phyloP scores from a whole-genome alignment of 148 eudicot species.

The Chenopodium suecicum region DNA sequence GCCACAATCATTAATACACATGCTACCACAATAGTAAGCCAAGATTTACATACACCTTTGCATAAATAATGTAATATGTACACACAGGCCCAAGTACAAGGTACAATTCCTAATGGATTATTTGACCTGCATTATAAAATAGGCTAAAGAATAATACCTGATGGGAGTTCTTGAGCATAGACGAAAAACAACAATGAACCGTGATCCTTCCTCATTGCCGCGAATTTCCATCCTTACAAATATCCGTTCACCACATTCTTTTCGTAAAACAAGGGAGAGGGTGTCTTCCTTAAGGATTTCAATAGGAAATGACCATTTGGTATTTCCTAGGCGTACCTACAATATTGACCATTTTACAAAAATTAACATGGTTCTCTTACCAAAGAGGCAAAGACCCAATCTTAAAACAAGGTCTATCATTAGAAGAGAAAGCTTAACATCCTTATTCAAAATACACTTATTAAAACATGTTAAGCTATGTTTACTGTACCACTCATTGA shows the following conservation, averaged over 20 bases:
- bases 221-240: slow-evolving; percentile 74
- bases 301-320: slow-evolving; percentile 89
- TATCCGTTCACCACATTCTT: slow-evolving; percentile 48
- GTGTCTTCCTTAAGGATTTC: slow-evolving; percentile 86
- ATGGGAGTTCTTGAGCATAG: slow-evolving; percentile 75
- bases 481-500: background rate
- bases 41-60: background rate
- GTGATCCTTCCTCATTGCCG: slow-evolving; percentile 97
- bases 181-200: slow-evolving; percentile 92
- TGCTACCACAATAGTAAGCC: background rate
- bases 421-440: background rate
- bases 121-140: background rate
- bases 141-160: slow-evolving; percentile 47
- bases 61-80: background rate
- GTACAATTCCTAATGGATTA: background rate
- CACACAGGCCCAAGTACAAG: too few relatives aligned
- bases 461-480: too few relatives aligned
- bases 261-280: slow-evolving; percentile 55
- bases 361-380: background rate
- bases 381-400: background rate
- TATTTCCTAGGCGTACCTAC: slow-evolving; percentile 66
- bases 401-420: background rate
- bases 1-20: slow-evolving; percentile 6
- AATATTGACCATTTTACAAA: slow-evolving; percentile 8
- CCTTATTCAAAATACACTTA: background rate